Evolutionary conservation across 2,329 filamentous ascomycete genomes (phyloP).

Genomic region (Trichoderma lentiforme): DNA sequence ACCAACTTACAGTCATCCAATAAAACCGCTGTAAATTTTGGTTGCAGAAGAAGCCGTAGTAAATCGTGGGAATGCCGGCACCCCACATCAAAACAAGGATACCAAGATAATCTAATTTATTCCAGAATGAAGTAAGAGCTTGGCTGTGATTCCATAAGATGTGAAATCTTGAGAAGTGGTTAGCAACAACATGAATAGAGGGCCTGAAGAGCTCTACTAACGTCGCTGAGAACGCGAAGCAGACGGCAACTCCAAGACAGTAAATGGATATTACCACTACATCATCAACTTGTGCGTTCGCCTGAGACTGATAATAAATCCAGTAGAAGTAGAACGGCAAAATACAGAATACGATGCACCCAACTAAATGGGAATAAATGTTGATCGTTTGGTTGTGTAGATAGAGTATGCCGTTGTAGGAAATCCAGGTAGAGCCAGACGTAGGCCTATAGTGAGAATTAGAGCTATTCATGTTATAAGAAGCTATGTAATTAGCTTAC

Average conservation of each 20-base stretch:
- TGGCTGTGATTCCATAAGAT: slow-evolving; percentile 14
- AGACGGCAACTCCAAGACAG: slow-evolving; percentile 21
- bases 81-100: slow-evolving; percentile 22
- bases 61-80: slow-evolving; percentile 20
- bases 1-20: slow-evolving; percentile 19
- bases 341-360: background rate
- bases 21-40: slow-evolving; percentile 16
- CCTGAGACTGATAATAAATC: background rate
- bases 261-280: slow-evolving; percentile 20
- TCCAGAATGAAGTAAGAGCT: slow-evolving; percentile 11
- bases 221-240: slow-evolving; percentile 22
- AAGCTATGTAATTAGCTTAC: background rate
- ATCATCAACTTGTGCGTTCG: background rate
- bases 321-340: background rate
- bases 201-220: slow-evolving; percentile 5
- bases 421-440: slow-evolving; percentile 14
- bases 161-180: background rate
- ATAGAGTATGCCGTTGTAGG: slow-evolving; percentile 15
- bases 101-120: slow-evolving; percentile 20
- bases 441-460: background rate
- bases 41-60: slow-evolving; percentile 23
- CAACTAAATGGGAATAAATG: slow-evolving; percentile 18
- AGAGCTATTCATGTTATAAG: background rate
- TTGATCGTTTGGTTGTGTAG: slow-evolving; percentile 21
- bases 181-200: background rate